Evolutionary conservation across 257 asterid genomes (phyloP).

Genomic region (Misopates orontium): DNA sequence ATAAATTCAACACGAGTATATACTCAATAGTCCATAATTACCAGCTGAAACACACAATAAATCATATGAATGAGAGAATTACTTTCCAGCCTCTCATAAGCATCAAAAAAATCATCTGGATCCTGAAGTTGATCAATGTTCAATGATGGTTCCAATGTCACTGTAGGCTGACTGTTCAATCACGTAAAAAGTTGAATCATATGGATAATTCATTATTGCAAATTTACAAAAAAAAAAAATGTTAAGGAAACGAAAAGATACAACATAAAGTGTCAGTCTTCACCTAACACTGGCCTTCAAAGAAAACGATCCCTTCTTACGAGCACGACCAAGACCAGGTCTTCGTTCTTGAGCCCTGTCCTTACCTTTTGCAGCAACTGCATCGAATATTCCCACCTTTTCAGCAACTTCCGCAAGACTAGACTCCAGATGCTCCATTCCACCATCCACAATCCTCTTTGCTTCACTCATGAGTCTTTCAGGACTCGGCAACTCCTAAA

Average conservation of each 20-base stretch:
- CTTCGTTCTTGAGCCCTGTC: constrained; percentile 66
- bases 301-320: constrained; percentile 62
- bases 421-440: constrained; percentile 54
- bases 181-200: constrained; percentile 21
- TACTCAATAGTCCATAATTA: not conserved
- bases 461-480: constrained; percentile 71
- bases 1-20: constrained; percentile 12
- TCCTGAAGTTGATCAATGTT: constrained; percentile 51
- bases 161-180: constrained; percentile 60
- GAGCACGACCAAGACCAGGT: constrained; percentile 71
- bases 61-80: constrained; percentile 26
- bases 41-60: not conserved
- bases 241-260: no score
- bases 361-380: constrained; percentile 43
- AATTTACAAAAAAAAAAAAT: not conserved
- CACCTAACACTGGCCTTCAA: constrained; percentile 61
- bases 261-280: constrained; percentile 13
- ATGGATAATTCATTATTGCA: not conserved
- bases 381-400: constrained; percentile 37
- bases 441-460: constrained; percentile 58
- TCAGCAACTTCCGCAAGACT: constrained; percentile 35
- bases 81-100: constrained; percentile 70
- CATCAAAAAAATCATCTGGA: constrained; percentile 71
- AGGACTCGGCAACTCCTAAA: constrained; percentile 46
- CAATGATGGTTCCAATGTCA: constrained; percentile 43